Evolutionary conservation across 2,329 filamentous ascomycete genomes (phyloP).

Genomic region (Phialophora chinensis): DNA sequence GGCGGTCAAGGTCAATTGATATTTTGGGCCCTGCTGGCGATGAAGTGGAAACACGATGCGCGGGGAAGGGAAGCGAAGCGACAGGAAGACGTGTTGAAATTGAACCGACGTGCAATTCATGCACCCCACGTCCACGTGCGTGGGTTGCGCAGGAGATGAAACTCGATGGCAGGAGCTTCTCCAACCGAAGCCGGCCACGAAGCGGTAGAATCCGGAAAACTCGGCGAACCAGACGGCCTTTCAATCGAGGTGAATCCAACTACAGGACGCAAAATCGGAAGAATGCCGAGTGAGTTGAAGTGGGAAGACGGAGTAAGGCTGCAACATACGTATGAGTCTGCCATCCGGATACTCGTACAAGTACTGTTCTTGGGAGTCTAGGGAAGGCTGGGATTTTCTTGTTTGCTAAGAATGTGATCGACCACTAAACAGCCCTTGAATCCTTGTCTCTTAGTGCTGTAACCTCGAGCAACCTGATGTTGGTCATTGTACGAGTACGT

Average conservation of each 20-base stretch:
- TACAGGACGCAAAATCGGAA: no score
- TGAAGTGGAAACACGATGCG: not conserved
- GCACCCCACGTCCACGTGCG: constrained; percentile 23
- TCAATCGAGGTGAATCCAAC: no score
- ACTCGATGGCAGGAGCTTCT: not conserved
- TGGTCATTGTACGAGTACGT: not conserved
- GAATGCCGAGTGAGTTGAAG: not conserved
- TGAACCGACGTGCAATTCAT: constrained; percentile 18
- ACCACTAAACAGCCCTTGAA: constrained; percentile 3
- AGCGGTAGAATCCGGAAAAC: not conserved
- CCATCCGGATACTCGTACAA: no score
- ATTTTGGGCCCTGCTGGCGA: not conserved
- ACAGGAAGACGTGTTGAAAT: not conserved
- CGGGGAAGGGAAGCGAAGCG: not conserved
- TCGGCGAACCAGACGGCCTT: not conserved
- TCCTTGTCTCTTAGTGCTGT: not conserved
- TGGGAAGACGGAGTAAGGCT: not conserved
- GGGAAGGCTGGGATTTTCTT: not conserved
- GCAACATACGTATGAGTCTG: not conserved
- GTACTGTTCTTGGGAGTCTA: no score
- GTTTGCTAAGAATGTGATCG: not conserved
- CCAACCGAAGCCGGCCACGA: not conserved
- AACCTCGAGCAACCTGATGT: not conserved
- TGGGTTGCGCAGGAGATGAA: constrained; percentile 7
- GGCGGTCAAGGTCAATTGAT: constrained; percentile 4